Evolutionary conservation across 2,329 filamentous ascomycete genomes (phyloP).

Genomic region (Trichophyton rubrum): DNA sequence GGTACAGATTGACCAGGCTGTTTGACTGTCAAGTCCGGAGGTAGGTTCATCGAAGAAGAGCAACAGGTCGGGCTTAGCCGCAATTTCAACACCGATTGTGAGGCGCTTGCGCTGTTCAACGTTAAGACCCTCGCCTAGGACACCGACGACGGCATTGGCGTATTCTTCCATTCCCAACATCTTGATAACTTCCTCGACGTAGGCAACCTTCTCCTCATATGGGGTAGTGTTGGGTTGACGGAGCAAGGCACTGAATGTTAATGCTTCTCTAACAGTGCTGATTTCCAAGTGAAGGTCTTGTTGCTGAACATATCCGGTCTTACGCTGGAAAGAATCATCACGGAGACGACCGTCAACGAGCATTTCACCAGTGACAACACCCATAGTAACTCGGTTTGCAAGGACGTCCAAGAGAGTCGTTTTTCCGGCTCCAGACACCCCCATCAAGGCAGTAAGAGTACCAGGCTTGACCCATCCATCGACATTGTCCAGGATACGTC

Average conservation of each 20-base stretch:
- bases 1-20: conserved; percentile 82
- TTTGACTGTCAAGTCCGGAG: conserved; percentile 84
- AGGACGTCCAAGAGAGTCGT: conserved; percentile 80
- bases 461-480: conserved; percentile 92
- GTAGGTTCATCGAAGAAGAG: conserved; percentile 93
- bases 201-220: conserved; percentile 65
- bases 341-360: conserved; percentile 62
- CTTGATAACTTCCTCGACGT: conserved; percentile 84
- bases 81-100: conserved; percentile 88
- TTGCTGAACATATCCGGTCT: conserved; percentile 67
- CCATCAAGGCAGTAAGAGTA: conserved; percentile 78
- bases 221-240: conserved; percentile 66
- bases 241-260: conserved; percentile 74
- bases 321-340: conserved; percentile 67
- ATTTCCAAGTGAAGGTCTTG: conserved; percentile 82
- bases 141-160: conserved; percentile 79
- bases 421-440: conserved; percentile 85
- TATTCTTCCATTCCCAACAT: conserved; percentile 84
- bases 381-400: conserved; percentile 76
- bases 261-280: conserved; percentile 74
- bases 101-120: conserved; percentile 60
- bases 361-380: conserved; percentile 78
- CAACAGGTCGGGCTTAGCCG: conserved; percentile 76
- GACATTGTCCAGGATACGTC: conserved; percentile 70
- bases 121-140: conserved; percentile 62